Percentiles rank a stretch among this genome's conserved stretches.
Conservation (phyloP, 2,329 filamentous ascomycete species). For the Fusarium falciforme region DNA sequence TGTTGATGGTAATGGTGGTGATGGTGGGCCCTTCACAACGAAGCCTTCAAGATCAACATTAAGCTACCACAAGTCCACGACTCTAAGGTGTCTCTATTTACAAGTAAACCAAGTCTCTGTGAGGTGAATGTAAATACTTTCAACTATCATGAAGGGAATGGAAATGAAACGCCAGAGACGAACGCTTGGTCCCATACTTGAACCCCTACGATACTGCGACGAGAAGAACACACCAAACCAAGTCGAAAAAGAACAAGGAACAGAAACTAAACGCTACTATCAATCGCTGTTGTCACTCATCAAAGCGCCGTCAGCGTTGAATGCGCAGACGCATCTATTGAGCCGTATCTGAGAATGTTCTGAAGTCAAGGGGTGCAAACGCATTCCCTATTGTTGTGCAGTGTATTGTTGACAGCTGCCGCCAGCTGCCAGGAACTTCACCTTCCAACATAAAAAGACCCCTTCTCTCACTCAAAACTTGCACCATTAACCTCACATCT, state of each 20-base stretch:
- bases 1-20: neutral
- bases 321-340: neutral
- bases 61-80: neutral
- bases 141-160: neutral
- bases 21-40: neutral
- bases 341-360: neutral
- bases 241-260: neutral
- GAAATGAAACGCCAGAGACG: neutral
- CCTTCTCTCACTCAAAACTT: neutral
- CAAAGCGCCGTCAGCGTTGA: neutral
- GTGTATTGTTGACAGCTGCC: neutral
- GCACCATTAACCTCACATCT: neutral
- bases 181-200: neutral
- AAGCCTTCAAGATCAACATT: neutral
- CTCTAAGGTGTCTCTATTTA: neutral
- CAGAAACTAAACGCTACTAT: neutral
- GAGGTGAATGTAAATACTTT: neutral
- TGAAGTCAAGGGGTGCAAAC: neutral
- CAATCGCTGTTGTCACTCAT: neutral
- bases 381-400: neutral
- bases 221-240: neutral
- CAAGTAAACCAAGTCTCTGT: neutral
- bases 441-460: neutral
- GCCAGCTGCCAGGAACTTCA: neutral
- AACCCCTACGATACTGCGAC: neutral